These are phyloP conservation scores for Fusarium irregulare DNA, from an alignment of 2,329 filamentous ascomycete genomes.

Conservation along the genomic window DNA sequence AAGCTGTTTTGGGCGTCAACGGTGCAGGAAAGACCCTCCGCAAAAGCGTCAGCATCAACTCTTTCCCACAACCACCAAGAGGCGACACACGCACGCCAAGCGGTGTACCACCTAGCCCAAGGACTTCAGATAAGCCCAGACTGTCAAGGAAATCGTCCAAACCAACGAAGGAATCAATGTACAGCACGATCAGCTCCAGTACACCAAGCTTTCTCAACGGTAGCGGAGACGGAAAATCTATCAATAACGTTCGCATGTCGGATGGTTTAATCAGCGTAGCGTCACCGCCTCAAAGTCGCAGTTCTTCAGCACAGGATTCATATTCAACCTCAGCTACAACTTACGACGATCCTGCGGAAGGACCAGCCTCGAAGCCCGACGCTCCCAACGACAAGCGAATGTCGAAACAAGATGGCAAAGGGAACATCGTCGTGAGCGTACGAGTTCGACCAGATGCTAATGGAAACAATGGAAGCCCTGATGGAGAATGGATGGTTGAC, in stretches of 20 bases:
- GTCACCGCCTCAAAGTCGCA: conserved; percentile 88
- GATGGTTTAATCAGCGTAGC: conserved; percentile 81
- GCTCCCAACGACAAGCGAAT: conserved; percentile 57
- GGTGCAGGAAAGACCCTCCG: conserved; percentile 76
- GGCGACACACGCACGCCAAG: conserved; percentile 64
- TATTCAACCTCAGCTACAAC: conserved; percentile 92
- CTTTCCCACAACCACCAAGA: conserved; percentile 90
- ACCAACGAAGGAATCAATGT: conserved; percentile 65
- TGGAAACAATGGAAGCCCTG: conserved; percentile 69
- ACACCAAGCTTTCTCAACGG: conserved; percentile 84
- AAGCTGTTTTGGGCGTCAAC: conserved; percentile 66
- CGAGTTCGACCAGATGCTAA: conserved; percentile 86
- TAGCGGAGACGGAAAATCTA: conserved; percentile 79
- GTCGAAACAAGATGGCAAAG: conserved; percentile 79
- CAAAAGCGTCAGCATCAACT: conserved; percentile 92
- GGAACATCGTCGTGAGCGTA: conserved; percentile 96
- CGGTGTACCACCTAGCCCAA: conserved; percentile 72
- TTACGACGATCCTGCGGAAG: conserved; percentile 81
- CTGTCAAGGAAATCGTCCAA: conserved; percentile 63
- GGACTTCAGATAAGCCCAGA: conserved; percentile 63
- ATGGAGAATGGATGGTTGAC: conserved; percentile 93
- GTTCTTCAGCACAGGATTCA: conserved; percentile 91
- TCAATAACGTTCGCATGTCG: conserved; percentile 73
- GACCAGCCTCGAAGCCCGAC: conserved; percentile 50
- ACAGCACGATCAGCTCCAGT: conserved; percentile 59